phyloP scores from a whole-genome alignment of 2,329 filamentous ascomycete species.

The Oidium heveae region DNA sequence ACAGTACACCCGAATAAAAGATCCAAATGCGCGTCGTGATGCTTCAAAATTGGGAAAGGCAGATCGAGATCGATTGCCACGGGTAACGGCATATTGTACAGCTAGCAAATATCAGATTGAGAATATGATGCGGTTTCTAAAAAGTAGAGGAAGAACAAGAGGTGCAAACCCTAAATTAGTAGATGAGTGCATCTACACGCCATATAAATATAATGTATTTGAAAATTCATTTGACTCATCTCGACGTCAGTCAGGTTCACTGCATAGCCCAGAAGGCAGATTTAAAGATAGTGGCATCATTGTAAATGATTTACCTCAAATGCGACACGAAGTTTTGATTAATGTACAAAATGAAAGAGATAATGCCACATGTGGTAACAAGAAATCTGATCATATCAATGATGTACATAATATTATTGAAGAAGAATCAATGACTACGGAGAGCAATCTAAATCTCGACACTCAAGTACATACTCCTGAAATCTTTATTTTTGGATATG shows the following conservation, averaged over 20 bases:
- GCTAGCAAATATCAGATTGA: slow-evolving; percentile 82
- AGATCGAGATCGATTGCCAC: slow-evolving; percentile 61
- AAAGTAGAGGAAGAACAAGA: slow-evolving; percentile 52
- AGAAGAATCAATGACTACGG: slow-evolving; percentile 8
- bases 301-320: slow-evolving; percentile 30
- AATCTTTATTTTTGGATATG: slow-evolving; percentile 90
- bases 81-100: slow-evolving; percentile 92
- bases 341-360: slow-evolving; percentile 24
- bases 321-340: slow-evolving; percentile 34
- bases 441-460: slow-evolving; percentile 45
- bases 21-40: slow-evolving; percentile 76
- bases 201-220: slow-evolving; percentile 51
- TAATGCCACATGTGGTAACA: slow-evolving; percentile 8
- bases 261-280: slow-evolving; percentile 30
- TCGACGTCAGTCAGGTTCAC: slow-evolving; percentile 6
- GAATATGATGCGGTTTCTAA: slow-evolving; percentile 69
- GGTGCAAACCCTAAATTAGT: slow-evolving; percentile 76
- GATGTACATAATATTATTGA: slow-evolving; percentile 5
- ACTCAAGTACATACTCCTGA: slow-evolving; percentile 78
- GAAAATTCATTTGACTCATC: slow-evolving; percentile 22
- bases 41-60: slow-evolving; percentile 83
- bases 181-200: slow-evolving; percentile 93
- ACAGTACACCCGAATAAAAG: slow-evolving; percentile 93
- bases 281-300: slow-evolving; percentile 56
- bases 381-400: background rate